These are phyloP conservation scores for Spizellomyces sp. DNA, from an alignment of 192 early-diverging fungal species.

Conservation along the genomic window DNA sequence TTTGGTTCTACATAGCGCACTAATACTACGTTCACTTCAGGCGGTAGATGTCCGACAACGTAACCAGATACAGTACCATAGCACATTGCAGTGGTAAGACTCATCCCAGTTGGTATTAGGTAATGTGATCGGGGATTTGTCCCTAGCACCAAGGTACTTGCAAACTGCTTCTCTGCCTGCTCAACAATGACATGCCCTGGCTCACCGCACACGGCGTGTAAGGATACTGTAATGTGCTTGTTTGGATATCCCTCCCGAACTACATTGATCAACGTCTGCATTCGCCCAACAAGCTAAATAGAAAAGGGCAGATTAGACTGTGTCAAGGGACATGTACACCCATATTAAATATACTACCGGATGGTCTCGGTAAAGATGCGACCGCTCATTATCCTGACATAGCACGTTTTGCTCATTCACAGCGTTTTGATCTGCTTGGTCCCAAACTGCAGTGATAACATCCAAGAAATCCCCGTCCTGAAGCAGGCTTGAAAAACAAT, in stretches of 20 bases:
- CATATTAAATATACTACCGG: too few relatives aligned
- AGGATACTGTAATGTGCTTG: background rate
- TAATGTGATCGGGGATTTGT: background rate
- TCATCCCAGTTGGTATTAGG: background rate
- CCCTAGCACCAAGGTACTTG: background rate
- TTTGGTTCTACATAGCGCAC: background rate
- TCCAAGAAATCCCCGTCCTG: constrained; percentile 4
- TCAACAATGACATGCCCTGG: background rate
- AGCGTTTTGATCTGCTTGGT: background rate
- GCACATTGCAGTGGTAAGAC: background rate
- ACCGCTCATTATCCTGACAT: too few relatives aligned
- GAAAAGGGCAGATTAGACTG: background rate
- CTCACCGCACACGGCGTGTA: background rate
- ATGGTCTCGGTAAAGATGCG: too few relatives aligned
- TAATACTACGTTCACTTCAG: background rate
- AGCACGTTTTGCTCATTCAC: background rate
- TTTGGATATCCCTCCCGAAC: background rate
- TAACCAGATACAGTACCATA: background rate
- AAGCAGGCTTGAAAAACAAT: background rate
- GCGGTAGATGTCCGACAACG: background rate
- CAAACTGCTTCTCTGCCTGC: background rate
- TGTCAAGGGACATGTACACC: too few relatives aligned
- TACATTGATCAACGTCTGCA: background rate
- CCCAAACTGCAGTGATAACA: background rate
- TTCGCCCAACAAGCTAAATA: background rate